These are phyloP conservation scores for Chaetomidium leptoderma DNA, from an alignment of 495 filamentous ascomycete genomes.

Conservation along the genomic window DNA sequence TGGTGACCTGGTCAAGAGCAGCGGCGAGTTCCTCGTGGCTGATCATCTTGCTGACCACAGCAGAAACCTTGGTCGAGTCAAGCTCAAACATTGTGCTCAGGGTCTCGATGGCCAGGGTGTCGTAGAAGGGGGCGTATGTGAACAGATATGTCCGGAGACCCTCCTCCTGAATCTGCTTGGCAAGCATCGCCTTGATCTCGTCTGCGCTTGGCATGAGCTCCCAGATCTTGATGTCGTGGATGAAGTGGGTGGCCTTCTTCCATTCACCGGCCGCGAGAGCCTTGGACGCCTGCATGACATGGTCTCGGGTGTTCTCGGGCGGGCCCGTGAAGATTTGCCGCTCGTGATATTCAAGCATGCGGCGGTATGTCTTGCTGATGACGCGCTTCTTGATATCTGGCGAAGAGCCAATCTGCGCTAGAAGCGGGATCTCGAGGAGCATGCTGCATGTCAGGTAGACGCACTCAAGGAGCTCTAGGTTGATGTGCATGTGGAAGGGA, in stretches of 20 bases:
- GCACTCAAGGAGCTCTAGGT: conserved; percentile 94
- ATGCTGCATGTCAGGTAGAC: conserved; percentile 98
- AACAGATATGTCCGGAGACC: conserved; percentile 97
- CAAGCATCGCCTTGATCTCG: conserved; percentile 93
- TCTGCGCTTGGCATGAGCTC: conserved; percentile 87
- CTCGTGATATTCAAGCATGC: conserved; percentile 99
- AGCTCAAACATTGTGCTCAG: conserved; percentile 96
- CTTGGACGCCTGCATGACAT: conserved; percentile 98
- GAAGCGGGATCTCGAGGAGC: conserved; percentile 94
- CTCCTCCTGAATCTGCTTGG: conserved; percentile 96
- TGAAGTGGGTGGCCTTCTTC: conserved; percentile 90
- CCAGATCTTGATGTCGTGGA: conserved; percentile 99
- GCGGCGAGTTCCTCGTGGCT: conserved; percentile 96
- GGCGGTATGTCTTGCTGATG: conserved; percentile 99
- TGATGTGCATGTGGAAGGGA: conserved; percentile 99
- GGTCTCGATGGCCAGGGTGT: conserved; percentile 81
- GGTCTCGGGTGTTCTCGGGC: conserved; percentile 96
- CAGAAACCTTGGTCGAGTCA: conserved; percentile 77
- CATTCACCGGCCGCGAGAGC: conserved; percentile 94
- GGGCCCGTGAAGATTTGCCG: conserved; percentile 98
- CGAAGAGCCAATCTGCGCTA: conserved; percentile 92
- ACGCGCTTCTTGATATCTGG: conserved; percentile 96
- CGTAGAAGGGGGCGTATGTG: conserved; percentile 99
- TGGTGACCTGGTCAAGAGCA: conserved; percentile 95
- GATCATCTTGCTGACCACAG: conserved; percentile 99